Evolutionary conservation across 1,284 basidiomycete genomes (phyloP).

Genomic region (Ganoderma lucidum): DNA sequence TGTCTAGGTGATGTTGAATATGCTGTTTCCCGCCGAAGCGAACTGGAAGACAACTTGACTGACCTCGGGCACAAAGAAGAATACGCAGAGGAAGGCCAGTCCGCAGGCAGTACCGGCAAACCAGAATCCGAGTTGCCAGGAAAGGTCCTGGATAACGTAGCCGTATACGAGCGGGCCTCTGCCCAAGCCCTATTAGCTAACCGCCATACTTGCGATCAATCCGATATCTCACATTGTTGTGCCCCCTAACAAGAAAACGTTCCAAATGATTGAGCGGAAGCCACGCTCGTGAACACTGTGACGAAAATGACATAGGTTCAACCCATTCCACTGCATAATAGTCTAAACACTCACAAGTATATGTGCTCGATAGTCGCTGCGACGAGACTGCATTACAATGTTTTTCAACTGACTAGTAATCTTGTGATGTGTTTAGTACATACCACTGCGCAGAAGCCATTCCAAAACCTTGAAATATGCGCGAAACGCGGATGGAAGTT

Average conservation of each 20-base stretch:
- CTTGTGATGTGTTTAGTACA: not conserved
- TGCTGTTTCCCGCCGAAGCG: no score
- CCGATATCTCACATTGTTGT: slow-evolving; percentile 45
- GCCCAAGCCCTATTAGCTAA: not conserved
- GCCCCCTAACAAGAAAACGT: slow-evolving; percentile 50
- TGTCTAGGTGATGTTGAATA: no score
- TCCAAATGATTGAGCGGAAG: slow-evolving; percentile 51
- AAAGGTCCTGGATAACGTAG: slow-evolving; percentile 50
- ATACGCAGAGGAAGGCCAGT: slow-evolving; percentile 44
- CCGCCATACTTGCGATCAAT: not conserved
- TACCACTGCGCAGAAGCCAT: slow-evolving; percentile 54
- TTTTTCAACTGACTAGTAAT: not conserved
- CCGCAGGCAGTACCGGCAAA: slow-evolving; percentile 51
- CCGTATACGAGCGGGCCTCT: slow-evolving; percentile 49
- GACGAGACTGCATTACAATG: slow-evolving; percentile 41
- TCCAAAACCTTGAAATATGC: slow-evolving; percentile 54
- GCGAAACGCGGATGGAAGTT: slow-evolving; percentile 49
- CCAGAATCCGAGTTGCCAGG: slow-evolving; percentile 53
- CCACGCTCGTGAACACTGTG: slow-evolving; percentile 52
- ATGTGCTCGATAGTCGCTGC: slow-evolving; percentile 53
- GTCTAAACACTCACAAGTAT: slow-evolving; percentile 43
- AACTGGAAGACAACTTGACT: no score
- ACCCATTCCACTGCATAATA: not conserved
- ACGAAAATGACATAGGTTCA: not conserved
- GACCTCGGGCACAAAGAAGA: slow-evolving; percentile 30